These are phyloP conservation scores for Teunomyces barrocoloradensis DNA, from an alignment of 805 yeast genomes.

Conservation along the genomic window DNA sequence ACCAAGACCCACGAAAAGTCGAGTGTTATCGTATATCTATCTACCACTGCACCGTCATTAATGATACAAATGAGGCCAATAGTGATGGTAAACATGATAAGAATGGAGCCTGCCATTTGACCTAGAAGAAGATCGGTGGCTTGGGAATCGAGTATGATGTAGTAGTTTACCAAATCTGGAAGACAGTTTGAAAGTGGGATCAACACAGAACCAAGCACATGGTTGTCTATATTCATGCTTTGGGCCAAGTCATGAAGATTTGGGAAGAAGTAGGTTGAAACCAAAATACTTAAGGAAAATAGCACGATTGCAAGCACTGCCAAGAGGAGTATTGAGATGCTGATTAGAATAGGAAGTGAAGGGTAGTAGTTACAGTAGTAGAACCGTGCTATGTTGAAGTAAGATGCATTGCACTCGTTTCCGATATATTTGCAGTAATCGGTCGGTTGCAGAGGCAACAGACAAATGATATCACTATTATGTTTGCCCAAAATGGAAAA, in stretches of 20 bases:
- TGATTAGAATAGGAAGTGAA: slow-evolving; percentile 9
- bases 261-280: slow-evolving; percentile 32
- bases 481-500: neutral
- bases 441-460: neutral
- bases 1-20: slow-evolving; percentile 31
- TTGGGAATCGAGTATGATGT: slow-evolving; percentile 24
- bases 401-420: slow-evolving; percentile 19
- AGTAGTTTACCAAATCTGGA: slow-evolving; percentile 38
- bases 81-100: slow-evolving; percentile 31
- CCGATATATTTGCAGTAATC: slow-evolving; percentile 17
- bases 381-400: slow-evolving; percentile 25
- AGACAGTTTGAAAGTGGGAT: slow-evolving; percentile 37
- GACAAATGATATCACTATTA: neutral
- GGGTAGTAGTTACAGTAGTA: slow-evolving; percentile 27
- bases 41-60: slow-evolving; percentile 22
- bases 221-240: slow-evolving; percentile 21
- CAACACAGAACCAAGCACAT: slow-evolving; percentile 30
- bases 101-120: slow-evolving; percentile 35
- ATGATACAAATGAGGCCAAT: slow-evolving; percentile 30
- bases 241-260: slow-evolving; percentile 28
- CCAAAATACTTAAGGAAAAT: slow-evolving; percentile 30
- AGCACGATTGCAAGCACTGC: slow-evolving; percentile 12
- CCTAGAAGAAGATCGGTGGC: slow-evolving; percentile 36
- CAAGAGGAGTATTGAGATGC: slow-evolving; percentile 11
- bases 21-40: slow-evolving; percentile 14